Evolutionary conservation across 2,329 filamentous ascomycete genomes (phyloP).

Genomic region (Venturia nashicola): DNA sequence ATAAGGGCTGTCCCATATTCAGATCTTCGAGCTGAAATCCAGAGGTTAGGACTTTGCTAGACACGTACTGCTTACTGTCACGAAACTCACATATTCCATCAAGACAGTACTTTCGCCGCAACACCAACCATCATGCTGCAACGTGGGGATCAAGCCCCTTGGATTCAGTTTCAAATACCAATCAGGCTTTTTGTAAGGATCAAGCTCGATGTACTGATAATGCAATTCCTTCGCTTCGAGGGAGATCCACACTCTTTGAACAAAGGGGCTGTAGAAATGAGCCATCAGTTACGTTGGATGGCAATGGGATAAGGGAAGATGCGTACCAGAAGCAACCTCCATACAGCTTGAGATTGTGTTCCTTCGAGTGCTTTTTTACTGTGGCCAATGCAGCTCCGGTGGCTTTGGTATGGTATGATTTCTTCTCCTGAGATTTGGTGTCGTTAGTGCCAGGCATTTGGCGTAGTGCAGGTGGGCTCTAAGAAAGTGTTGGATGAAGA

Average conservation of each 20-base stretch:
- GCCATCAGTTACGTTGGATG: background rate
- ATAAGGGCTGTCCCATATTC: constrained; percentile 44
- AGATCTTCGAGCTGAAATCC: constrained; percentile 57
- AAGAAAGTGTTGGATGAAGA: too few relatives aligned
- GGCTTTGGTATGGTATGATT: constrained; percentile 58
- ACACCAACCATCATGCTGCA: constrained; percentile 69
- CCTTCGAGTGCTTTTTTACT: constrained; percentile 55
- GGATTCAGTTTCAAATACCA: constrained; percentile 65
- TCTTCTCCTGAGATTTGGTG: constrained; percentile 26
- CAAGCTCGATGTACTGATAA: constrained; percentile 80
- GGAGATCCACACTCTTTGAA: constrained; percentile 67
- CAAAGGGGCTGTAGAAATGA: constrained; percentile 10
- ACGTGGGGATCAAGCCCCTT: constrained; percentile 60
- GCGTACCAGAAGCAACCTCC: constrained; percentile 70
- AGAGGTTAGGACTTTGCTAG: background rate
- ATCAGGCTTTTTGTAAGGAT: constrained; percentile 64
- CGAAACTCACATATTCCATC: constrained; percentile 60
- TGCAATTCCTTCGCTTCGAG: constrained; percentile 65
- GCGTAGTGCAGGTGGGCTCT: too few relatives aligned
- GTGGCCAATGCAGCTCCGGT: constrained; percentile 60
- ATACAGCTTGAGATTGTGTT: constrained; percentile 63
- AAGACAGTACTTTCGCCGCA: constrained; percentile 73
- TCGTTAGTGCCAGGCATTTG: constrained; percentile 3
- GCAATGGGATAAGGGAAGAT: constrained; percentile 14
- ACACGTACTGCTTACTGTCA: background rate